Conservation (phyloP, 305 asterid species). For the Fraxinus albicans region DNA sequence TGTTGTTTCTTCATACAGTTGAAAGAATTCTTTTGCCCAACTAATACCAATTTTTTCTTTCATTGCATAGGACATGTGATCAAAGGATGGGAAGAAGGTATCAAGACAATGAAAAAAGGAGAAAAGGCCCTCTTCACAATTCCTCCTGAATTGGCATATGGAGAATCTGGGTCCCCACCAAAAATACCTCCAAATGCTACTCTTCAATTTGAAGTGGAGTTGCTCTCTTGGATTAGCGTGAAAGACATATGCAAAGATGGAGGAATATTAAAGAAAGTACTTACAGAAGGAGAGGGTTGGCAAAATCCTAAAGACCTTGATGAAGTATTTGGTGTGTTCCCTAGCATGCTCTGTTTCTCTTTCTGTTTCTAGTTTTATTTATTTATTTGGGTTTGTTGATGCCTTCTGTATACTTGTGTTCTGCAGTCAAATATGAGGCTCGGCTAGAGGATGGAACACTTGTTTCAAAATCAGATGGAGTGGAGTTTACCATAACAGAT, state of each 20-base stretch:
- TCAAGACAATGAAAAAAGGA: constrained; percentile 92
- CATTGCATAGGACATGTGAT: constrained; percentile 74
- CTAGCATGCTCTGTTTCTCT: not conserved
- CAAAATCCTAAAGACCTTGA: constrained; percentile 89
- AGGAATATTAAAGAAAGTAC: constrained; percentile 78
- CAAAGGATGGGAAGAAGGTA: constrained; percentile 90
- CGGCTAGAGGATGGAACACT: constrained; percentile 69
- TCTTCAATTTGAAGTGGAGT: constrained; percentile 80
- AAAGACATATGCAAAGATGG: constrained; percentile 97
- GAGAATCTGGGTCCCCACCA: constrained; percentile 89
- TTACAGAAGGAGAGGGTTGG: constrained; percentile 80
- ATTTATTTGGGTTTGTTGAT: not conserved
- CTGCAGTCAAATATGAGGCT: constrained; percentile 76
- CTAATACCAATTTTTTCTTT: not conserved
- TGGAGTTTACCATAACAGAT: constrained; percentile 70
- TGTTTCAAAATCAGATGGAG: constrained; percentile 60
- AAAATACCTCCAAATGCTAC: constrained; percentile 91
- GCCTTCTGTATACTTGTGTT: not conserved
- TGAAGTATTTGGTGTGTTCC: constrained; percentile 64
- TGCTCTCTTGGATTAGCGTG: constrained; percentile 87
- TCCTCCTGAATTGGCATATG: constrained; percentile 86
- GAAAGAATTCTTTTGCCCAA: not conserved
- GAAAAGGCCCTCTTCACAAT: constrained; percentile 86
- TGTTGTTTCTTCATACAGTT: not conserved
- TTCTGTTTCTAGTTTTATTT: not conserved